Conservation (phyloP, 2,329 filamentous ascomycete genomes). For the Botryotinia globosa region DNA sequence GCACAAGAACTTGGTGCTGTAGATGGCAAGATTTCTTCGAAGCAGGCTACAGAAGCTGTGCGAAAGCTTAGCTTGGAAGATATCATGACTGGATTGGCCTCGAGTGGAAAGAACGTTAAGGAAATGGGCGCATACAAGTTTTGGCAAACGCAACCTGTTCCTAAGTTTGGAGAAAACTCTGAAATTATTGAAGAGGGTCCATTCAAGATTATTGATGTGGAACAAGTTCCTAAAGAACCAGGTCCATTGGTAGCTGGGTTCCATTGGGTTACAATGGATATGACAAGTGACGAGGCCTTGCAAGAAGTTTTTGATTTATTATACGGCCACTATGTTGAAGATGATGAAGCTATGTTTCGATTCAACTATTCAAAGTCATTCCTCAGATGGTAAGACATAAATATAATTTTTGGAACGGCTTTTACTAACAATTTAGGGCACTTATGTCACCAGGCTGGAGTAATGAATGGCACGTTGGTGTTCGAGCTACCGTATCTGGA, state of each 20-base stretch:
- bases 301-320: conserved; percentile 90
- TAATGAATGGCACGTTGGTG: conserved; percentile 91
- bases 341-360: conserved; percentile 93
- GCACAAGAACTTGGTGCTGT: conserved; percentile 53
- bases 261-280: conserved; percentile 90
- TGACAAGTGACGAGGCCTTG: conserved; percentile 73
- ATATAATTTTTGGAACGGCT: not conserved
- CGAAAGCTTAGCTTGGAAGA: conserved; percentile 66
- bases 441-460: conserved; percentile 93
- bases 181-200: conserved; percentile 70
- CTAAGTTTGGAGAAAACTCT: conserved; percentile 67
- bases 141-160: conserved; percentile 96
- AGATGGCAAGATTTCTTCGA: conserved; percentile 38
- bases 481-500: conserved; percentile 76
- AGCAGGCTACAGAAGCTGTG: conserved; percentile 51
- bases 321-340: conserved; percentile 94
- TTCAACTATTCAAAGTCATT: conserved; percentile 94
- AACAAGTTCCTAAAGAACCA: conserved; percentile 75
- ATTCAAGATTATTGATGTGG: conserved; percentile 74
- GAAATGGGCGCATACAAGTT: conserved; percentile 98
- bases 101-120: conserved; percentile 84
- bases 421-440: conserved; percentile 57
- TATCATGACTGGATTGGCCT: conserved; percentile 70
- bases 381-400: conserved; percentile 71
- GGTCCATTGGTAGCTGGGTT: conserved; percentile 76